Evolutionary conservation across 176 grass and related monocot species (phyloP).

Genomic region (Alopecurus myosuroides): DNA sequence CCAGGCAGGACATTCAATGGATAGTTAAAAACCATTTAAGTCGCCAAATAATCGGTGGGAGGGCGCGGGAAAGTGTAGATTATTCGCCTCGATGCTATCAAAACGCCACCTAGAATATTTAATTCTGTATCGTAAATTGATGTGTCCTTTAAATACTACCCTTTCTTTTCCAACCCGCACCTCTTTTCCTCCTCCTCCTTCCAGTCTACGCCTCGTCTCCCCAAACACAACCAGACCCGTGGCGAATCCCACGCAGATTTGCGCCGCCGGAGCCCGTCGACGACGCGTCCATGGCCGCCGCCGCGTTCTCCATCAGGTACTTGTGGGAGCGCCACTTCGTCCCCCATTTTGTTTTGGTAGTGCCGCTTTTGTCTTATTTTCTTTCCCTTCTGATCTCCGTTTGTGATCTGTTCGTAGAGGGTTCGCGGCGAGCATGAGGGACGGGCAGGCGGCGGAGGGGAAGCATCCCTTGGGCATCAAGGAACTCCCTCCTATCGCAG

Average conservation of each 20-base stretch:
- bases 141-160: conserved; percentile 21
- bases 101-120: not conserved
- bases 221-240: no score
- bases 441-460: not conserved
- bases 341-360: not conserved
- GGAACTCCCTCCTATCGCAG: conserved; percentile 41
- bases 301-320: conserved; percentile 51
- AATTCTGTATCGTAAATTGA: not conserved
- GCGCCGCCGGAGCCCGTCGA: not conserved
- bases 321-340: not conserved
- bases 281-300: conserved; percentile 19
- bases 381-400: conserved; percentile 8
- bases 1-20: not conserved
- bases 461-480: not conserved
- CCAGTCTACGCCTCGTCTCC: not conserved
- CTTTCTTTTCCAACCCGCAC: not conserved
- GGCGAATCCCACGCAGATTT: not conserved
- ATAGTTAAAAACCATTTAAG: not conserved
- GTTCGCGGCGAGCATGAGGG: conserved; percentile 29
- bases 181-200: not conserved
- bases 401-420: conserved; percentile 10
- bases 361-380: not conserved
- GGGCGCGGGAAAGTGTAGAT: conserved; percentile 21
- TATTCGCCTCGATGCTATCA: not conserved
- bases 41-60: not conserved